Evolutionary conservation across 495 filamentous ascomycete genomes (phyloP).

Genomic region (Astrothelium subdiscretum): DNA sequence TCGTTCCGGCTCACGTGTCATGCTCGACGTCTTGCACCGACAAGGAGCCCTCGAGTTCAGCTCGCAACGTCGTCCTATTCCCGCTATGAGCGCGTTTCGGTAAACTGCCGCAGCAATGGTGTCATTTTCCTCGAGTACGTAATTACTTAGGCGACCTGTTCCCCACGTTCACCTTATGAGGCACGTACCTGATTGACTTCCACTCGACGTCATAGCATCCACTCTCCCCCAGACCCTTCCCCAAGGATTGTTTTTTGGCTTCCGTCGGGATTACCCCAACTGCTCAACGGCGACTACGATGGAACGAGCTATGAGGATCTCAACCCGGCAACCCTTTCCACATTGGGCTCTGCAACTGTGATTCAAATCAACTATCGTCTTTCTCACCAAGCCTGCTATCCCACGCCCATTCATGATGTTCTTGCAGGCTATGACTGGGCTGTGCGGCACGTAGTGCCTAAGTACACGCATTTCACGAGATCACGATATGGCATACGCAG

Average conservation of each 20-base stretch:
- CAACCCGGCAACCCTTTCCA: constrained; percentile 5
- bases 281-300: constrained; percentile 2
- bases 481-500: constrained; percentile 4
- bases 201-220: constrained; percentile 12
- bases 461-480: not conserved
- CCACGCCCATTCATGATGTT: constrained; percentile 32
- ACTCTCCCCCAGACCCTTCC: constrained; percentile 1
- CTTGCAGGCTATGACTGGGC: constrained; percentile 35
- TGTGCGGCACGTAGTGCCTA: constrained; percentile 21
- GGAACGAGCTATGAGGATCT: constrained; percentile 9
- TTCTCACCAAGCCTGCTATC: constrained; percentile 19
- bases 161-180: not conserved
- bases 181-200: not conserved
- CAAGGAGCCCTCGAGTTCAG: not conserved
- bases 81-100: constrained; percentile 12
- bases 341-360: constrained; percentile 22
- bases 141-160: not conserved
- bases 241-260: not conserved
- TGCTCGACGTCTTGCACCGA: not conserved
- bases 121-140: constrained; percentile 25
- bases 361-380: constrained; percentile 30
- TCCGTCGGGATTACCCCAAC: constrained; percentile 17
- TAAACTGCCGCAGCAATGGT: constrained; percentile 23
- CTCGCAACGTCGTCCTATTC: not conserved
- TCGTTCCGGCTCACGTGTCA: not conserved